Percentiles rank a stretch among this genome's conserved stretches.
phyloP scores from a whole-genome alignment of 2,329 filamentous ascomycete species.

The Stagonosporopsis cucurbitacearum region DNA sequence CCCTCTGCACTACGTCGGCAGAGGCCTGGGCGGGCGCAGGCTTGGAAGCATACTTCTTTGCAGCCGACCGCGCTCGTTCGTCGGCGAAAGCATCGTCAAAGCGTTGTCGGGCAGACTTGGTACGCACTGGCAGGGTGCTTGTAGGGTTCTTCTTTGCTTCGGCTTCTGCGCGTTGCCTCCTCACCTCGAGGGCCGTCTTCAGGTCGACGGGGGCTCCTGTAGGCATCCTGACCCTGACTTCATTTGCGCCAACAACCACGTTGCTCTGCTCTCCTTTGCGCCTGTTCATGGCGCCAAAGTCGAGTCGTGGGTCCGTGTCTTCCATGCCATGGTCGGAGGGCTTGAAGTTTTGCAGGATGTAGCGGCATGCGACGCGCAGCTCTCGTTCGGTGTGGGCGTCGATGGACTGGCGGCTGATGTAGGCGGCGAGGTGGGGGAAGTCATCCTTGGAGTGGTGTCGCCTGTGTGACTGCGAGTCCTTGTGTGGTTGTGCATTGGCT shows the following conservation, averaged over 20 bases:
- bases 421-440: slow-evolving; percentile 48
- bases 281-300: slow-evolving; percentile 39
- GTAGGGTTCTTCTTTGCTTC: slow-evolving; percentile 23
- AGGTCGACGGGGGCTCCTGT: slow-evolving; percentile 42
- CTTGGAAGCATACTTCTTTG: slow-evolving; percentile 21
- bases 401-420: slow-evolving; percentile 54
- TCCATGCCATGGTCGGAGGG: slow-evolving; percentile 48
- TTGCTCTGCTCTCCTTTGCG: slow-evolving; percentile 23
- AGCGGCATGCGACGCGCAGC: slow-evolving; percentile 54
- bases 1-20: slow-evolving; percentile 18
- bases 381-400: slow-evolving; percentile 52
- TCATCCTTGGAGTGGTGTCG: slow-evolving; percentile 41
- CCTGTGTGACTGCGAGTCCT: slow-evolving; percentile 25
- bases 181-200: slow-evolving; percentile 34
- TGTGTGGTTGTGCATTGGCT: slow-evolving; percentile 11
- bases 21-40: slow-evolving; percentile 30
- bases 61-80: slow-evolving; percentile 32
- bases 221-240: slow-evolving; percentile 36
- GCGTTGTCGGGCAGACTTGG: slow-evolving; percentile 45
- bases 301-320: slow-evolving; percentile 46
- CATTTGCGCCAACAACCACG: slow-evolving; percentile 21
- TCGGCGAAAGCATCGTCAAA: slow-evolving; percentile 31
- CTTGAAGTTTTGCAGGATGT: slow-evolving; percentile 52
- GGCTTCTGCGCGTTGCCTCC: slow-evolving; percentile 33
- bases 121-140: slow-evolving; percentile 33